These are phyloP conservation scores for Apiotrichum sp. DNA, from an alignment of 1,284 basidiomycete genomes.

Conservation along the genomic window DNA sequence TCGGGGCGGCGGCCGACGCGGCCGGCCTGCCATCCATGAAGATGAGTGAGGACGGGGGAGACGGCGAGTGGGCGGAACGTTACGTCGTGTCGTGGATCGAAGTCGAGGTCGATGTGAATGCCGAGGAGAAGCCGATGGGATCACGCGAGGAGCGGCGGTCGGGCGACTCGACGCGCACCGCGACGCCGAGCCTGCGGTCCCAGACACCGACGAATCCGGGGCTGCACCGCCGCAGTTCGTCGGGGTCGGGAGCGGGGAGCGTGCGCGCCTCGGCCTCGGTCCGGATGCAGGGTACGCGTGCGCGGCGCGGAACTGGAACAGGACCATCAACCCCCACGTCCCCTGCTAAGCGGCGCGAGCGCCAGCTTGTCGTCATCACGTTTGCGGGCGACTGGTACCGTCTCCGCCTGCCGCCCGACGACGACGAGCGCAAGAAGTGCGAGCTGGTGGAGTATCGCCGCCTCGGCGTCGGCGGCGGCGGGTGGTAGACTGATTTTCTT, in stretches of 20 bases:
- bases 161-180: constrained; percentile 23
- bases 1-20: constrained; percentile 46
- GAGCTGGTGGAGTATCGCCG: constrained; percentile 43
- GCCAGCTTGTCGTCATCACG: constrained; percentile 76
- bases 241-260: not conserved
- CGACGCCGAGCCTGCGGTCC: constrained; percentile 18
- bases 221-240: constrained; percentile 2
- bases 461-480: constrained; percentile 37
- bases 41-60: constrained; percentile 50
- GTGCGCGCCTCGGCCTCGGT: not conserved
- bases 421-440: constrained; percentile 22
- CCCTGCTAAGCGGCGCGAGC: constrained; percentile 48
- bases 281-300: too few species aligned
- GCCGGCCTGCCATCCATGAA: constrained; percentile 27
- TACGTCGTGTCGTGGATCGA: constrained; percentile 79
- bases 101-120: constrained; percentile 49
- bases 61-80: constrained; percentile 61
- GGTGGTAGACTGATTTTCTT: constrained; percentile 25
- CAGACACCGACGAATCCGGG: not conserved
- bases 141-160: constrained; percentile 21
- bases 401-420: constrained; percentile 57
- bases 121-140: constrained; percentile 28
- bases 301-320: not conserved
- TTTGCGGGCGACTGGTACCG: constrained; percentile 92
- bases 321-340: not conserved